Evolutionary conservation across 179 eudicot species (phyloP), one percentile per base, ranked within the genome.

Genomic region (Silene vulgaris): DNA sequence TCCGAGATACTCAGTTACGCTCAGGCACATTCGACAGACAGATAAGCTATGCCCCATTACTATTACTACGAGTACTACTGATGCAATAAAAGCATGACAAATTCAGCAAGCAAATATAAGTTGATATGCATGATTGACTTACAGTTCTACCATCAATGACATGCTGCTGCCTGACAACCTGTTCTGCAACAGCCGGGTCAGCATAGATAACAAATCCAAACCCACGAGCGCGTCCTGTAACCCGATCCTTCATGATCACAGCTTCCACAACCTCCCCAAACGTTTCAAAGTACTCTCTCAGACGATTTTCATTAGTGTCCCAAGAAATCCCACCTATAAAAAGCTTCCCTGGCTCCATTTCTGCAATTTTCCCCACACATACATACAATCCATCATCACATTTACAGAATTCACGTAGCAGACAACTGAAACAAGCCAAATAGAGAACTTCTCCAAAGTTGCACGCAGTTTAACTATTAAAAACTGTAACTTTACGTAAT

Each of bases 321-420:
- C 97, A 92, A 0, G 97, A 90, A 85, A 92, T 92, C 79, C 97
- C 97, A 76, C 97, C 97, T 43, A 92, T 80, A 77, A 92, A 92
- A 71, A 92, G 84, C 89, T 92, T 92, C 48, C 97, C 96, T 71
- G 87, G 86, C 65, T 87, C 96, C 89, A 89, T 88, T 83, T 85
- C 48, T 37, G 86, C 90, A 87, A 87, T 82, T 89, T 87, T 0
- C 0, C 57, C 16, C 59, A 79, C 84, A 45, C 56, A 28, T 23
- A 66, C 63, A 71, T 9, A 54, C 74, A 50, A 40, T 1, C 50
- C 59, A 62, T 17, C 45, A 71, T 52, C 59, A 50, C 74, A 48
- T 13, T 8, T 32, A 32, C 37, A 32, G 5, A 32, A 32, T 3
- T 32, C 6, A 32, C 37, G 37, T 32, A 32, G 37, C 37, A 32